phyloP scores from a whole-genome alignment of 345 rosid species.

The Syzygium aqueum region DNA sequence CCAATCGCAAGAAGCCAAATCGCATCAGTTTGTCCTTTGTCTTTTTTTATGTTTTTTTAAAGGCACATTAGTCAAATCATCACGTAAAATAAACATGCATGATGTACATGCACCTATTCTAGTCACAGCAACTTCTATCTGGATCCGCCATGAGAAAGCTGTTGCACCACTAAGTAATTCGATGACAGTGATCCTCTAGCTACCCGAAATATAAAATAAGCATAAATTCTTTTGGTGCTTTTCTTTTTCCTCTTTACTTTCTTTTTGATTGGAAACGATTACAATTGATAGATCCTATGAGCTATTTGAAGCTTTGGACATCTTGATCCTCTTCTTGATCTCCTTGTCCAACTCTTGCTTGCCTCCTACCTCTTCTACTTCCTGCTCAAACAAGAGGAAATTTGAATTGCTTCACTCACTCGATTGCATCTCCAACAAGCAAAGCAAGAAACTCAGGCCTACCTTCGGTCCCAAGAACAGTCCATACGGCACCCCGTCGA shows the following conservation, averaged over 20 bases:
- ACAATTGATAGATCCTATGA: not conserved
- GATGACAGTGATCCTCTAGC: not conserved
- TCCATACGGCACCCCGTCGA: conserved; percentile 56
- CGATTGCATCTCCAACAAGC: not conserved
- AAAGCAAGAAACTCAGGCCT: not conserved
- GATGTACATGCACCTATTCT: not conserved
- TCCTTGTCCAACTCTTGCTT: conserved; percentile 33
- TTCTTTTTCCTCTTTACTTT: not conserved
- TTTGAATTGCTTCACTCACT: not conserved
- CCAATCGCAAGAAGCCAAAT: not conserved
- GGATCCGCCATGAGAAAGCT: not conserved
- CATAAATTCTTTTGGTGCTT: not conserved
- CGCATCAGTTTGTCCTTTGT: not conserved
- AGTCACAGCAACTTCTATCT: not conserved
- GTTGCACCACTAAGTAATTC: not conserved
- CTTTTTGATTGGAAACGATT: not conserved
- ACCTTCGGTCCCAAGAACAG: conserved; percentile 59
- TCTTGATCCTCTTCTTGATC: not conserved
- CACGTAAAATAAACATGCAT: not conserved
- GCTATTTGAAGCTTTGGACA: not conserved
- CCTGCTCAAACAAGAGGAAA: conserved; percentile 19
- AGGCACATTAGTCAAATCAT: not conserved
- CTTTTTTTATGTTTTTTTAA: not conserved
- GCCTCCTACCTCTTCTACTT: conserved; percentile 49
- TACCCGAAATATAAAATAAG: not conserved